phyloP scores from a whole-genome alignment of 306 rosid species.

The Carpinus viminea region DNA sequence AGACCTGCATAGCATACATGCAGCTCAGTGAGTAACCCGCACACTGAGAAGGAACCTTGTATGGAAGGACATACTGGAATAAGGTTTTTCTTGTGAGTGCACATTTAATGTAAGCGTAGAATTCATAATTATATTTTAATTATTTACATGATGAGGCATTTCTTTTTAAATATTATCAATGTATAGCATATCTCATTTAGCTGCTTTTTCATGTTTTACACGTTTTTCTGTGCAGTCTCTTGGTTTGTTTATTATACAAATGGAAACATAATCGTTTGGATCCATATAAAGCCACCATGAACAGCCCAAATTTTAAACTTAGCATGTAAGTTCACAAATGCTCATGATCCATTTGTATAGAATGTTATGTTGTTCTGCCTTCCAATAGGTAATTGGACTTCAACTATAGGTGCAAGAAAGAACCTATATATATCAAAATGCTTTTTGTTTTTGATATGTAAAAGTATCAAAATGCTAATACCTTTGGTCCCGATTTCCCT shows the following conservation, averaged over 20 bases:
- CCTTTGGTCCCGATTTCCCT: neutral
- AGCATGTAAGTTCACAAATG: neutral
- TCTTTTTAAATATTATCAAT: neutral
- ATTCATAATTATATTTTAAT: neutral
- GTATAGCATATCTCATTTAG: neutral
- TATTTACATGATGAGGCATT: neutral
- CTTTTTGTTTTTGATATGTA: neutral
- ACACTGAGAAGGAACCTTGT: neutral
- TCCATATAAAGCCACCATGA: neutral
- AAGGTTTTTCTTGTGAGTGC: neutral
- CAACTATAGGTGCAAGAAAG: neutral
- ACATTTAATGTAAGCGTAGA: neutral
- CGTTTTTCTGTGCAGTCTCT: neutral
- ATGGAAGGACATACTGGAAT: neutral
- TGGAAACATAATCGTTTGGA: neutral
- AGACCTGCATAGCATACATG: conserved; percentile 35
- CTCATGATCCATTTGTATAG: neutral
- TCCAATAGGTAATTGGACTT: neutral
- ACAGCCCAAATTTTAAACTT: neutral
- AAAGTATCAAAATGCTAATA: neutral
- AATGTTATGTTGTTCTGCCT: neutral
- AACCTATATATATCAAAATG: neutral
- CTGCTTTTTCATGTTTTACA: neutral
- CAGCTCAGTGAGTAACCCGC: conserved; percentile 3
- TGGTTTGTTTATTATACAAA: neutral